phyloP scores from a whole-genome alignment of 2,329 filamentous ascomycete species.

The Neonectria hederae region DNA sequence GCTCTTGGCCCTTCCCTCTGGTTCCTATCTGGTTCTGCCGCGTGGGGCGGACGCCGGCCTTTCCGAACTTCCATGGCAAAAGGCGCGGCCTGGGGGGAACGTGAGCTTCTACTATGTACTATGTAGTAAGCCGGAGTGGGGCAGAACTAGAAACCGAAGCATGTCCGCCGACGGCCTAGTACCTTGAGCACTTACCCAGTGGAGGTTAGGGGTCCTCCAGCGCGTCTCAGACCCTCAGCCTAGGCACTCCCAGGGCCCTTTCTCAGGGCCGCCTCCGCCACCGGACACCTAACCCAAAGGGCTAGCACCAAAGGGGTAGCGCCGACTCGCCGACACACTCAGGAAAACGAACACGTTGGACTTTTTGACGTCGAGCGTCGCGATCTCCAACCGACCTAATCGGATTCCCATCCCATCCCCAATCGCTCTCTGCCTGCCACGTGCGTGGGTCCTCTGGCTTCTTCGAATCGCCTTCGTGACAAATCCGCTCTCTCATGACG shows the following conservation, averaged over 20 bases:
- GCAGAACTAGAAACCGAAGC: conserved; percentile 1
- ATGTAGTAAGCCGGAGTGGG: conserved; percentile 19
- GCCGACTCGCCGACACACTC: conserved; percentile 33
- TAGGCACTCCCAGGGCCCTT: background rate
- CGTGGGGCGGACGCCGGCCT: conserved; percentile 18
- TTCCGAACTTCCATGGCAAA: conserved; percentile 17
- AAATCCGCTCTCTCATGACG: conserved; percentile 44
- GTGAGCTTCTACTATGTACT: too few relatives aligned
- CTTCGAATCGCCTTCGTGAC: conserved; percentile 42
- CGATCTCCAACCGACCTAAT: conserved; percentile 15
- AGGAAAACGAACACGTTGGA: conserved; percentile 45
- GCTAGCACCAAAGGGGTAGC: conserved; percentile 19
- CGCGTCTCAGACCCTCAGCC: background rate
- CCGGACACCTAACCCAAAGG: conserved; percentile 21
- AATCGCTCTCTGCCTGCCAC: conserved; percentile 42
- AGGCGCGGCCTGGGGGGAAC: conserved; percentile 9
- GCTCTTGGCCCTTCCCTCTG: background rate
- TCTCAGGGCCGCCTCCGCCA: background rate
- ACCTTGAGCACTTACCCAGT: too few relatives aligned
- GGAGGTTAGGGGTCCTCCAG: background rate
- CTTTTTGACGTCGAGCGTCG: conserved; percentile 35
- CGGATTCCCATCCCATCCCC: conserved; percentile 20
- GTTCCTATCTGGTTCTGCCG: background rate
- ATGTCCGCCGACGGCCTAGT: background rate
- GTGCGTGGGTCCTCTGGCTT: conserved; percentile 42